Percentiles rank a stretch among this genome's conserved stretches.
Conservation (phyloP, 2,329 filamentous ascomycete genomes). For the Thermothelomyces thermophilus region DNA sequence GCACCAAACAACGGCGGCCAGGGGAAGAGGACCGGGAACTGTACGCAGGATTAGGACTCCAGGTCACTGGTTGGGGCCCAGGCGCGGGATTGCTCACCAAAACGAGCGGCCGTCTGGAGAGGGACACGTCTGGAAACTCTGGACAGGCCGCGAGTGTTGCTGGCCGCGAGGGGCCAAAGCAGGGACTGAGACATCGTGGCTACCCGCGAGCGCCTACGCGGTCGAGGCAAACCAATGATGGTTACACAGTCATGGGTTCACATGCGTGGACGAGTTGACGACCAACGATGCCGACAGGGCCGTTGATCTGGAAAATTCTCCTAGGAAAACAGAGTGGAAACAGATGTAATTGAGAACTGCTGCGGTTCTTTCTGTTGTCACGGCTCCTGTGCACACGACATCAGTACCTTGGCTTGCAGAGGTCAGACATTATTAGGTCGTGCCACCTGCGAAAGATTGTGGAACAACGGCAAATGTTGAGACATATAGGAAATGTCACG, state of each 20-base stretch:
- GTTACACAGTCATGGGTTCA: constrained; percentile 18
- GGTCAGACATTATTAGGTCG: constrained; percentile 10
- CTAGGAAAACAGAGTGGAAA: neutral
- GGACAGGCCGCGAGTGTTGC: constrained; percentile 15
- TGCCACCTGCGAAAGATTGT: neutral
- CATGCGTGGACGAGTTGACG: neutral
- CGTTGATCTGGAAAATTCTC: neutral
- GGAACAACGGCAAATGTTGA: too few relatives aligned
- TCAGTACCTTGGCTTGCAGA: constrained; percentile 11
- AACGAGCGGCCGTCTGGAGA: constrained; percentile 6
- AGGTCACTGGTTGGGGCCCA: neutral
- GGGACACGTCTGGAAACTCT: constrained; percentile 13
- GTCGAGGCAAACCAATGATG: constrained; percentile 17
- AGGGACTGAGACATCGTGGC: constrained; percentile 19
- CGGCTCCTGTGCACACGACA: constrained; percentile 10
- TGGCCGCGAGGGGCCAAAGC: constrained; percentile 22
- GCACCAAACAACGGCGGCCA: constrained; percentile 15
- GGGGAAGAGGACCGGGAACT: constrained; percentile 14
- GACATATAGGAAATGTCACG: too few relatives aligned
- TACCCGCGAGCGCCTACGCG: constrained; percentile 18
- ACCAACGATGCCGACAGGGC: neutral
- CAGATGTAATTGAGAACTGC: constrained; percentile 7
- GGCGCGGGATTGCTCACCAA: constrained; percentile 14
- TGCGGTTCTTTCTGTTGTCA: constrained; percentile 3
- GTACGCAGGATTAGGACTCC: constrained; percentile 12